Evolutionary conservation across 352 stramenopile genomes (phyloP), one percentile per base, ranked within the genome.

Genomic region (Phytophthora europaea): DNA sequence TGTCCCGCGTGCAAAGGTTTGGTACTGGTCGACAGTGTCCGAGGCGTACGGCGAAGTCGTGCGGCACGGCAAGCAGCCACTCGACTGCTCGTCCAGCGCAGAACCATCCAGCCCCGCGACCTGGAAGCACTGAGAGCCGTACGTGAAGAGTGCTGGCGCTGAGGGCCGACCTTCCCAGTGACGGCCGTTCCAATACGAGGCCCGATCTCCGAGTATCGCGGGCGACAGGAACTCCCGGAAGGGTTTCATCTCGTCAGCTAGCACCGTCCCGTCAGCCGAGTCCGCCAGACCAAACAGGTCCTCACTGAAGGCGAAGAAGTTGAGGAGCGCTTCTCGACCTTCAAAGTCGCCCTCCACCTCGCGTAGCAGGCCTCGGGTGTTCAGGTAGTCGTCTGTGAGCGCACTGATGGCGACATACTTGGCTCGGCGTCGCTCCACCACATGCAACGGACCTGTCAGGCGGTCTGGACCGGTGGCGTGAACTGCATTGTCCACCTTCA

Each of bases 321-420:
- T 87, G 48, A 94, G 61, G 33, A 96, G 73, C 2, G 86, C 78
- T 45, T 93, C 87, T 5, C 87, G 81, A 2, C 84, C 87, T 85
- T 96, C 89, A 68, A 94, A 96, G 43, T 94, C 87, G 9, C 89
- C 89, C 69, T 96, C 89, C 18, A 96, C 61, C 57, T 96, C 89
- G 18, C 81, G 78, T 31, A 94, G 58, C 1, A 94, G 56, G 4
- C 91, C 81, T 38, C 92, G 83, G 28, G 80, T 98, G 31, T 85
- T 86, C 18, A 98, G 61, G 63, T 97, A 98, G 63, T 99, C 97
- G 52, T 82, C 74, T 2, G 91, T 97, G 2, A 99, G 82, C 16
- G 83, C 78, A 45, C 89, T 98, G 53, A 99, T 94, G 22, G 96
- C 91, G 16, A 99, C 80, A 76, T 97, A 99, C 71, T 99, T 99